A percentile compares a stretch with the other conserved stretches of the same genome.
Conservation (phyloP, 192 early-diverging fungal genomes). For the Podila minutissima region DNA sequence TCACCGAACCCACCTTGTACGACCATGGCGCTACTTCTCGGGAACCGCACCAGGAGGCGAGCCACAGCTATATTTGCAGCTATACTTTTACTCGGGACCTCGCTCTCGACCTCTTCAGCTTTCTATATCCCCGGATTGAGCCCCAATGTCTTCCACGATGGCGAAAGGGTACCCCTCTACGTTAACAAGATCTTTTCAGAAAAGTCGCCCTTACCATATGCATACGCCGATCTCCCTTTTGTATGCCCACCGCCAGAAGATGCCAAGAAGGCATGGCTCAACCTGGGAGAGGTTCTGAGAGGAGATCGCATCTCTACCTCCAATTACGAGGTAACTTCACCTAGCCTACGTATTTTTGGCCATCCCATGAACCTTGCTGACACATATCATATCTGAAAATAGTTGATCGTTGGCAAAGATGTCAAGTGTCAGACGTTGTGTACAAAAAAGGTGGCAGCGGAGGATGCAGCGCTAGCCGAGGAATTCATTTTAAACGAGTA, state of each 20-base stretch:
- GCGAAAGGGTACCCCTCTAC: slow-evolving; percentile 66
- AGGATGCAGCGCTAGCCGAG: slow-evolving; percentile 56
- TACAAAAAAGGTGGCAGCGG: slow-evolving; percentile 51
- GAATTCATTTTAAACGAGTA: slow-evolving; percentile 68
- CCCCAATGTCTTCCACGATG: slow-evolving; percentile 50
- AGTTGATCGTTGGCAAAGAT: slow-evolving; percentile 58
- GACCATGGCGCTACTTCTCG: no score
- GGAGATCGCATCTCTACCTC: slow-evolving; percentile 76
- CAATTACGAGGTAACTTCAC: slow-evolving; percentile 54
- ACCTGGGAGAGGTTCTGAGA: slow-evolving; percentile 73
- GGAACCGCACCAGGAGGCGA: no score
- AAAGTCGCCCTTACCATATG: slow-evolving; percentile 70
- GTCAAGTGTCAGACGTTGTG: slow-evolving; percentile 63
- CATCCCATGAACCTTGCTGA: background rate
- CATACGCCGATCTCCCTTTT: slow-evolving; percentile 71
- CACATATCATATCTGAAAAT: no score
- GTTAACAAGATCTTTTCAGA: slow-evolving; percentile 79
- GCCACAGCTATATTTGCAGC: no score
- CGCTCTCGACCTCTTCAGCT: background rate
- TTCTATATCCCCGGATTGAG: slow-evolving; percentile 55
- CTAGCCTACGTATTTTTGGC: background rate
- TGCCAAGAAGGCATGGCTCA: slow-evolving; percentile 48
- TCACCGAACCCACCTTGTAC: no score
- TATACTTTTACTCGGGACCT: no score
- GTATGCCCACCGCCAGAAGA: slow-evolving; percentile 59